Evolutionary conservation across 1,284 basidiomycete genomes (phyloP), one percentile per base, ranked within the genome.

Genomic region (Apiotrichum brassicae): DNA sequence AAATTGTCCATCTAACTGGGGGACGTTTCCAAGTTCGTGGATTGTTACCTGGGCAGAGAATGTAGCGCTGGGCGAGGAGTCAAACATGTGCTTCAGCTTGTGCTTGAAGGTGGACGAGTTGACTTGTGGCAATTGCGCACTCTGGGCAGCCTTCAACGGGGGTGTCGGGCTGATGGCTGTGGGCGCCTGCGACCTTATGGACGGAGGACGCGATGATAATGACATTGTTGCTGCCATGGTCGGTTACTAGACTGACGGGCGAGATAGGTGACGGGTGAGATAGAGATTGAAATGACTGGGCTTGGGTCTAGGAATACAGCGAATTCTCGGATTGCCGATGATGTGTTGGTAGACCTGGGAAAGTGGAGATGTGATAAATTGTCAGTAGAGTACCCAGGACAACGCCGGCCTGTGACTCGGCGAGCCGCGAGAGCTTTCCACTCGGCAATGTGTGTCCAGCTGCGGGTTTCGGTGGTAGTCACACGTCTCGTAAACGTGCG

Each of bases 11-110:
- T 58, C 52, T 9, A 69, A 45, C 46, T 68, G 65, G 5, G 69
- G 69, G 1, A 71, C 62, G 53, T 71, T 68, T n/a, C 52, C 60
- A 34, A 71, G 45, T 41, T 68, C 65, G 38, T 71, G 64, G 8
- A 71, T 58, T 5, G 52, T 56, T 14, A 71, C 57, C 7, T 49
- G 53, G n/a, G 55, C 61, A 8, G 53, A 48, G 37, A 71, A 71
- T 14, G 59, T 44, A 9, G 68, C 64, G 33, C 59, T 45, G 32
- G 58, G 59, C 4, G 40, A 34, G 25, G 50, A 33, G 34, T 68
- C 65, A 30, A 68, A 63, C 47, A 68, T 56, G 38, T 63, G 57
- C 35, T 51, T 49, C 2, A 71, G 44, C 34, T 53, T 56, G 26
- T 46, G 33, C 25, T 30, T 30, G 18, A 49, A 20, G 13, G 30